Conservation (phyloP, 768 basidiomycete species). For the Ramaria sp. region DNA sequence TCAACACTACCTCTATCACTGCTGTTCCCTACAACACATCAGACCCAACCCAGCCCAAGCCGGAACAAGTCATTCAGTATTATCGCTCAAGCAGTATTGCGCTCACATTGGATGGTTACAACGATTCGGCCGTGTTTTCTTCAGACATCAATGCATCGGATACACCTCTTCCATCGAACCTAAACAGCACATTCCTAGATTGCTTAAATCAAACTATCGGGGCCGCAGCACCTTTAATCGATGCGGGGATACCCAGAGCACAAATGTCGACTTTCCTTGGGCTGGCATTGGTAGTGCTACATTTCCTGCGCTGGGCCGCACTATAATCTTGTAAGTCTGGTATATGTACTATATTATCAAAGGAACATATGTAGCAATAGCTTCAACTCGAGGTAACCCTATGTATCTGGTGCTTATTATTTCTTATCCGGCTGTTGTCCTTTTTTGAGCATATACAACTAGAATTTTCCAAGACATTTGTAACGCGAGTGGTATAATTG, state of each 20-base stretch:
- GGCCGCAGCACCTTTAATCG: slow-evolving; percentile 43
- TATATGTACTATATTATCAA: no score
- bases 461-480: no score
- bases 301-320: neutral
- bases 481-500: no score
- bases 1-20: slow-evolving; percentile 21
- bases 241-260: slow-evolving; percentile 14
- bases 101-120: slow-evolving; percentile 54
- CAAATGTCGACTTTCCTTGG: neutral
- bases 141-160: slow-evolving; percentile 29
- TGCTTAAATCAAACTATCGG: slow-evolving; percentile 60
- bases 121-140: slow-evolving; percentile 42
- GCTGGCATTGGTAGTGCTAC: neutral
- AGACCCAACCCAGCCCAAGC: slow-evolving; percentile 21
- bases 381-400: no score
- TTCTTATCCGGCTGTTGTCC: no score
- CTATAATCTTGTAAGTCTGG: neutral
- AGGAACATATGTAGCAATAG: no score
- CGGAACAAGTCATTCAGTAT: slow-evolving; percentile 54
- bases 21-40: slow-evolving; percentile 22
- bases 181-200: slow-evolving; percentile 37
- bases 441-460: no score
- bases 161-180: slow-evolving; percentile 38
- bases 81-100: slow-evolving; percentile 56
- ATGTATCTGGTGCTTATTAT: no score